phyloP scores from a whole-genome alignment of 2,329 filamentous ascomycete species.

The Xylariaceae sp. region DNA sequence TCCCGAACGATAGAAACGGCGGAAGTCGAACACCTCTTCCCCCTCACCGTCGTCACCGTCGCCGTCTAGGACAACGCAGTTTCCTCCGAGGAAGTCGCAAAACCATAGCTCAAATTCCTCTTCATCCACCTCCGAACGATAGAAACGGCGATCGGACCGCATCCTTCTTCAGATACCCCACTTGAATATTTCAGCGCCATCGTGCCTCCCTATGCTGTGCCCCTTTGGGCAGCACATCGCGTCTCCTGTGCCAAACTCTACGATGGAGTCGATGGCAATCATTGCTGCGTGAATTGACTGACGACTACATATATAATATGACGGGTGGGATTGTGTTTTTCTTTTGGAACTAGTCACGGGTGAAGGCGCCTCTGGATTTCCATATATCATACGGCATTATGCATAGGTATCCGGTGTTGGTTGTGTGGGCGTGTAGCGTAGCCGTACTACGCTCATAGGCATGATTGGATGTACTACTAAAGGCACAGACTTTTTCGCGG shows the following conservation, averaged over 20 bases:
- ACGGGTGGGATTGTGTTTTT: constrained; percentile 9
- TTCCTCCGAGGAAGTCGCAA: constrained; percentile 35
- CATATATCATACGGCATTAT: constrained; percentile 15
- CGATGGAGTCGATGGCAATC: constrained; percentile 25
- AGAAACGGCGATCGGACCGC: constrained; percentile 45
- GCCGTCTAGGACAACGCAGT: constrained; percentile 27
- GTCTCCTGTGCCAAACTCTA: constrained; percentile 28
- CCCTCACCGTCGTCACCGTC: constrained; percentile 31
- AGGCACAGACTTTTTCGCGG: constrained; percentile 3
- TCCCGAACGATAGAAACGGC: constrained; percentile 55
- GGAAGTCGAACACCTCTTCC: constrained; percentile 40
- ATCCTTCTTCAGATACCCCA: constrained; percentile 38
- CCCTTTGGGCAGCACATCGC: constrained; percentile 25
- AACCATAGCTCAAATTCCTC: constrained; percentile 34
- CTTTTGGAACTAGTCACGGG: constrained; percentile 20
- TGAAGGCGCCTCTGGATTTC: constrained; percentile 26
- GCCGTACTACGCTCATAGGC: not conserved
- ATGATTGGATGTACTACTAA: not conserved
- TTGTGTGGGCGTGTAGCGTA: constrained; percentile 6
- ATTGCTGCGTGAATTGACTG: constrained; percentile 13
- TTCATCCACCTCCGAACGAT: constrained; percentile 42
- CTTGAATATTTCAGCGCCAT: constrained; percentile 37
- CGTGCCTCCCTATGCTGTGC: constrained; percentile 37
- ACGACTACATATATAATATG: constrained; percentile 22
- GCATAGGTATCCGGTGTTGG: constrained; percentile 28